Percentiles rank a stretch among this genome's conserved stretches.
These are phyloP conservation scores for Aspergillus jensenii DNA, from an alignment of 2,329 filamentous ascomycete species.

Conservation along the genomic window DNA sequence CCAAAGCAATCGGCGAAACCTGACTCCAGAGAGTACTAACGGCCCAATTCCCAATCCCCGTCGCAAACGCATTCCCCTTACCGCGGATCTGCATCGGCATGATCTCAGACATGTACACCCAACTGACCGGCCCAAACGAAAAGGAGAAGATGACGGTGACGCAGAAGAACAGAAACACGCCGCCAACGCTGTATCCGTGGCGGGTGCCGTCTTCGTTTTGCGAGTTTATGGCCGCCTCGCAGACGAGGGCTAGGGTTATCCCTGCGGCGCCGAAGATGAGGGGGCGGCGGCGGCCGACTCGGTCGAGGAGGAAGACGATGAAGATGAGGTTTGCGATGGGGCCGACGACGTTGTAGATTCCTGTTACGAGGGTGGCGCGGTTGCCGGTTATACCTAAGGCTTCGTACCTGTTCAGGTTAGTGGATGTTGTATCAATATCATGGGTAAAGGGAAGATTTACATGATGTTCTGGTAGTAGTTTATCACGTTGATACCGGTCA, in stretches of 20 bases:
- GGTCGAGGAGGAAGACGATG: constrained; percentile 57
- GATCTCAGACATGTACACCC: constrained; percentile 65
- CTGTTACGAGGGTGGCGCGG: constrained; percentile 55
- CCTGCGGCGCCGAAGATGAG: constrained; percentile 55
- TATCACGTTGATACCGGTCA: constrained; percentile 27
- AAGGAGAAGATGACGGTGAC: constrained; percentile 61
- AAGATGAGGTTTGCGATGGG: constrained; percentile 46
- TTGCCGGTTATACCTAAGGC: constrained; percentile 56
- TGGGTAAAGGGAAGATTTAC: not conserved
- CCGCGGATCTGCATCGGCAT: constrained; percentile 66
- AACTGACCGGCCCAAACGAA: constrained; percentile 54
- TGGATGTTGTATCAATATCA: too few species aligned
- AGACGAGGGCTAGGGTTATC: constrained; percentile 58
- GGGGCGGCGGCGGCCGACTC: constrained; percentile 53
- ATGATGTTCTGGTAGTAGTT: constrained; percentile 44
- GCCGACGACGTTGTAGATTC: constrained; percentile 62
- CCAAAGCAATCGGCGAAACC: constrained; percentile 55
- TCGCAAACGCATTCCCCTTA: constrained; percentile 58
- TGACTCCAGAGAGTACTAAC: constrained; percentile 61
- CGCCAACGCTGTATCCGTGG: constrained; percentile 56
- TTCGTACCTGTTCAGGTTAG: constrained; percentile 22
- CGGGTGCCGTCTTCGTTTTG: constrained; percentile 45
- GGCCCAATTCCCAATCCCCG: constrained; percentile 59
- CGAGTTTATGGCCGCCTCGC: constrained; percentile 60
- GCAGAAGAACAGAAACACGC: constrained; percentile 66